These are phyloP conservation scores for Phoma herbarum DNA, from an alignment of 2,329 filamentous ascomycete species.

Conservation along the genomic window DNA sequence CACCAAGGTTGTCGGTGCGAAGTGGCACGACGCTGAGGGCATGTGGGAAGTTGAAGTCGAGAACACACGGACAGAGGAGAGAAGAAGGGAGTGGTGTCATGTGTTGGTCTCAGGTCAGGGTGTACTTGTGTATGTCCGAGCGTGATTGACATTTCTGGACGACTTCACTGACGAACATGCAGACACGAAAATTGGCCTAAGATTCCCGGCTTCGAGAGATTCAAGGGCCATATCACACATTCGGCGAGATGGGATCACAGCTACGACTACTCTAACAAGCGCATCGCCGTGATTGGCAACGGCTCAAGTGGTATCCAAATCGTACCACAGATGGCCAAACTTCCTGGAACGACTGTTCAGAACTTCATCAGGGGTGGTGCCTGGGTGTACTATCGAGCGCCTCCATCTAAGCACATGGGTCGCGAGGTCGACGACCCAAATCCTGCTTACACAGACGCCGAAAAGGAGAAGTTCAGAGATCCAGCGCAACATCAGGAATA, in stretches of 20 bases:
- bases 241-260: constrained; percentile 62
- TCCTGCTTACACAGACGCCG: constrained; percentile 29
- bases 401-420: constrained; percentile 33
- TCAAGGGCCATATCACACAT: constrained; percentile 62
- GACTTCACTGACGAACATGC: not conserved
- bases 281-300: not conserved
- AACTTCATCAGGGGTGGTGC: constrained; percentile 6
- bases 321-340: not conserved
- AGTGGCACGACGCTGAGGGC: constrained; percentile 47
- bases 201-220: constrained; percentile 58
- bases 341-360: not conserved
- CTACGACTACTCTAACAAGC: constrained; percentile 31
- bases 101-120: not conserved
- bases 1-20: constrained; percentile 45
- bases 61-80: not conserved
- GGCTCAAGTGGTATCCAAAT: not conserved
- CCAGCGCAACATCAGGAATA: constrained; percentile 27
- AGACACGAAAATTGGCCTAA: not conserved
- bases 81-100: not conserved
- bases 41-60: constrained; percentile 6
- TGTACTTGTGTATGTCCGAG: not conserved
- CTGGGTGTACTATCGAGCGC: constrained; percentile 34
- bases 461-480: constrained; percentile 31
- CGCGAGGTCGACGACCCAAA: constrained; percentile 34
- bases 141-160: not conserved